Evolutionary conservation across 2,329 filamentous ascomycete genomes (phyloP).

Genomic region (Aschersonia sp.): DNA sequence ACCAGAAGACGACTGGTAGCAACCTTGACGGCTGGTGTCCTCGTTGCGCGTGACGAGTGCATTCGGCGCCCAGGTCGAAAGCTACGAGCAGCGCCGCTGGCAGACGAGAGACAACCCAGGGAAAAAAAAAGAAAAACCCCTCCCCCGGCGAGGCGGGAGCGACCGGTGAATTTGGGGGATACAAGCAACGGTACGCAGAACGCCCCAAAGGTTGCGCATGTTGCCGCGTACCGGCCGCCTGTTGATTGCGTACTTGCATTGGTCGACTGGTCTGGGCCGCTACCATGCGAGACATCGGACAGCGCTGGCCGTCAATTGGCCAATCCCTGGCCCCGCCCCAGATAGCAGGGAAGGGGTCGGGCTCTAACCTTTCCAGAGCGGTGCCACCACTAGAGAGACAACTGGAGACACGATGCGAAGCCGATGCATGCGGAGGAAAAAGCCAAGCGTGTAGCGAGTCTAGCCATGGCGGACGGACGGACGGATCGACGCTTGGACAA

Average conservation of each 20-base stretch:
- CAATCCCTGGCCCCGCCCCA: not conserved
- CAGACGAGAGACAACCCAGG: no score
- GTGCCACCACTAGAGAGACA: not conserved
- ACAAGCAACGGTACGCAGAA: no score
- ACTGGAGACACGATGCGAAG: not conserved
- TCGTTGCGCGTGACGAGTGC: not conserved
- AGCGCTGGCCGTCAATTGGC: not conserved
- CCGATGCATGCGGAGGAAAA: not conserved
- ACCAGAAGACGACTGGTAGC: not conserved
- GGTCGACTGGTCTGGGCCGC: not conserved
- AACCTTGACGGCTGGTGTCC: not conserved
- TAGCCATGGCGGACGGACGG: not conserved
- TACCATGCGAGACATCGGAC: not conserved
- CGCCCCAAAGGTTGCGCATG: no score
- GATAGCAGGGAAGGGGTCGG: not conserved
- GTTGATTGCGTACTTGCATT: not conserved
- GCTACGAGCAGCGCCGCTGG: no score
- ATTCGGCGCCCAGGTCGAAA: not conserved
- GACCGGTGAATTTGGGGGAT: not conserved
- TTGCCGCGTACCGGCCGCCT: no score
- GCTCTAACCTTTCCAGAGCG: no score
- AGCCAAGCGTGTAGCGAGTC: not conserved
- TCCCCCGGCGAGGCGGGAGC: not conserved
- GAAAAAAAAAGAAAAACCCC: no score
- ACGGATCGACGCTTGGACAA: not conserved